Conservation (phyloP, 805 yeast species). For the Myxozyma lipomycoides region DNA sequence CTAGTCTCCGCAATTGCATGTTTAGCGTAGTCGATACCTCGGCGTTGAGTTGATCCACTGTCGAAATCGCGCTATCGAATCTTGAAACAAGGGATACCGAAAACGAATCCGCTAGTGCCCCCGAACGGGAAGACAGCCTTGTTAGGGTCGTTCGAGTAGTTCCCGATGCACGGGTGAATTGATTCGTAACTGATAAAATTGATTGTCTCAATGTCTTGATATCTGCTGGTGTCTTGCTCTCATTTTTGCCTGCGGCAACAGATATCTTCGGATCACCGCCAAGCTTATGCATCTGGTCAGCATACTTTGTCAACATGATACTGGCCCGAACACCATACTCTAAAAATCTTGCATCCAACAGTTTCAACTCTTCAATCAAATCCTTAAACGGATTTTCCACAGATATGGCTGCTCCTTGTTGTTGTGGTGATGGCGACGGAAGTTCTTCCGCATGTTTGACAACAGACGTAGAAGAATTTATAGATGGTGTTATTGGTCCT, state of each 20-base stretch:
- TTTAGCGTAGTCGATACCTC: constrained; percentile 18
- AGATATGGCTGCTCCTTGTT: no score
- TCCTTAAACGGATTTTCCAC: constrained; percentile 1
- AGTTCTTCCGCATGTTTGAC: no score
- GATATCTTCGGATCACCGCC: not conserved
- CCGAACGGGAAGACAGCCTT: constrained; percentile 9
- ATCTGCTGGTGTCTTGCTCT: no score
- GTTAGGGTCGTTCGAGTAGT: not conserved
- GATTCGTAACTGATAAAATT: not conserved
- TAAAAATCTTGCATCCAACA: constrained; percentile 15
- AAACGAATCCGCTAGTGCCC: constrained; percentile 8
- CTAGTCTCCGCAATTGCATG: constrained; percentile 10
- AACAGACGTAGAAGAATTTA: no score
- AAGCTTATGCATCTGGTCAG: not conserved
- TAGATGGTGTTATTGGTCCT: no score
- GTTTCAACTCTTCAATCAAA: constrained; percentile 9
- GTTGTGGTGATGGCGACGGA: no score
- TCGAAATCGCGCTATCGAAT: constrained; percentile 22
- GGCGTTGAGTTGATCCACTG: constrained; percentile 22
- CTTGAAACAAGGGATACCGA: constrained; percentile 14
- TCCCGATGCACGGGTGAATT: not conserved
- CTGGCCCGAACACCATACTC: constrained; percentile 12
- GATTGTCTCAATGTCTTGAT: not conserved
- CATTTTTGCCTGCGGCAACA: not conserved
- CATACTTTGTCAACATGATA: constrained; percentile 5